Evolutionary conservation across 1,139 yeast species (phyloP).

Genomic region (Debaryomyces sp.): DNA sequence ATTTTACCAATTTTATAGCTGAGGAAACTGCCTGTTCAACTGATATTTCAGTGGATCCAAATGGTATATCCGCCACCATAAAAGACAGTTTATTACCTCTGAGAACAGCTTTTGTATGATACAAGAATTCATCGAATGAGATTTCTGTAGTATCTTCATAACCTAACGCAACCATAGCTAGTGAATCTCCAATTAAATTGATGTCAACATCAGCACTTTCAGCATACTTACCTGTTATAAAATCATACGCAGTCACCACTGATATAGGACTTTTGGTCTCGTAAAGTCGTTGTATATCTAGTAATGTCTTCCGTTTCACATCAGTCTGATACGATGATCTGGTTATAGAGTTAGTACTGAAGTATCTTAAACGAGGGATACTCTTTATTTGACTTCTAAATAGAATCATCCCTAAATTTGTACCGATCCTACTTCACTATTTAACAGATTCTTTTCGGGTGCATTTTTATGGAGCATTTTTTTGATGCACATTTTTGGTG

Average conservation of each 20-base stretch:
- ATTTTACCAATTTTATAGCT: constrained; percentile 62
- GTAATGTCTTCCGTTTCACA: constrained; percentile 30
- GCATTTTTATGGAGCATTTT: background rate
- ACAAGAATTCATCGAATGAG: constrained; percentile 75
- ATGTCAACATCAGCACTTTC: constrained; percentile 72
- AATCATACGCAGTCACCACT: constrained; percentile 87
- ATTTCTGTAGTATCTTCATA: constrained; percentile 76
- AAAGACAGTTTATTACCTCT: constrained; percentile 71
- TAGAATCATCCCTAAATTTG: background rate
- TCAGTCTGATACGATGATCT: constrained; percentile 5
- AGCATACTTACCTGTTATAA: constrained; percentile 72
- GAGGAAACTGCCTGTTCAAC: constrained; percentile 65
- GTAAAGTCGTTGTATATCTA: constrained; percentile 49
- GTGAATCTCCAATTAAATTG: constrained; percentile 84
- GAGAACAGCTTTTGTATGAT: constrained; percentile 73
- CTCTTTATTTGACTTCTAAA: background rate
- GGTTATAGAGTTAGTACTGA: background rate
- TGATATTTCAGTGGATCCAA: constrained; percentile 78
- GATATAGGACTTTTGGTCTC: constrained; percentile 56
- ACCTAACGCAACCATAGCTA: constrained; percentile 91
- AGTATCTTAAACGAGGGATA: background rate
- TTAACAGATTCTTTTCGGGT: background rate
- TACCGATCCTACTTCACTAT: background rate
- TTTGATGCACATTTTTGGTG: background rate
- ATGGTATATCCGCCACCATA: constrained; percentile 86